These are phyloP conservation scores for Alliaria petiolata DNA, from an alignment of 345 rosid genomes.

Conservation along the genomic window DNA sequence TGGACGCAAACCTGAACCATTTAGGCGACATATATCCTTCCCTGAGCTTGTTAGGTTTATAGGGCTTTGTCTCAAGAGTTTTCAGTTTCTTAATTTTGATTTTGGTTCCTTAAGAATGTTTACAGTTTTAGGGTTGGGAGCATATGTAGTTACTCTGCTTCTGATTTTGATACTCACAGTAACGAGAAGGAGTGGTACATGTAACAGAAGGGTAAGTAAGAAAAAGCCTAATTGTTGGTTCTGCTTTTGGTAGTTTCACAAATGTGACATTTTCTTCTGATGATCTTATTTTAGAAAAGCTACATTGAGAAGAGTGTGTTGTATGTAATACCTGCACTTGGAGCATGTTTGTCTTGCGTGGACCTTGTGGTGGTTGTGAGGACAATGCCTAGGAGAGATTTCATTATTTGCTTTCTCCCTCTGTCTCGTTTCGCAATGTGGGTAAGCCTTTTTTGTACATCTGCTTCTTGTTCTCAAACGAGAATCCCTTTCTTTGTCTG, in stretches of 20 bases:
- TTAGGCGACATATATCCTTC: slow-evolving; percentile 24
- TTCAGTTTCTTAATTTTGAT: not conserved
- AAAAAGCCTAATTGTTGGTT: not conserved
- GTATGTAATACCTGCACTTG: slow-evolving; percentile 49
- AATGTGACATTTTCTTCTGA: not conserved
- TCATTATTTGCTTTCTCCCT: slow-evolving; percentile 43
- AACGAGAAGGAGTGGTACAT: slow-evolving; percentile 29
- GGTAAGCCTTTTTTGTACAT: slow-evolving; percentile 45
- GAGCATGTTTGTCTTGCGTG: slow-evolving; percentile 60
- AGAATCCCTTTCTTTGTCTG: not conserved
- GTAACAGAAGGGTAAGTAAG: slow-evolving; percentile 45
- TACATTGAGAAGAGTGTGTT: slow-evolving; percentile 44
- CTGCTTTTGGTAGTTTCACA: not conserved
- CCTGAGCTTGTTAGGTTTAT: not conserved
- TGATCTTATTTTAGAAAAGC: slow-evolving; percentile 38
- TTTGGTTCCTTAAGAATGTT: slow-evolving; percentile 40
- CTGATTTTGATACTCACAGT: slow-evolving; percentile 44
- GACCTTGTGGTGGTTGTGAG: slow-evolving; percentile 45
- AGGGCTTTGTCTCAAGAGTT: not conserved
- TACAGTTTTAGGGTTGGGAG: slow-evolving; percentile 65
- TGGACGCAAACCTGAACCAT: slow-evolving; percentile 17
- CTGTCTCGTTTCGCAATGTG: slow-evolving; percentile 53
- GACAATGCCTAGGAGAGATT: slow-evolving; percentile 39
- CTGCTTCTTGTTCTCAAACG: not conserved
- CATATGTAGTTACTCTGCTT: slow-evolving; percentile 50